Conservation (phyloP, 1,284 basidiomycete genomes). For the Kalmanozyma brasiliensis region DNA sequence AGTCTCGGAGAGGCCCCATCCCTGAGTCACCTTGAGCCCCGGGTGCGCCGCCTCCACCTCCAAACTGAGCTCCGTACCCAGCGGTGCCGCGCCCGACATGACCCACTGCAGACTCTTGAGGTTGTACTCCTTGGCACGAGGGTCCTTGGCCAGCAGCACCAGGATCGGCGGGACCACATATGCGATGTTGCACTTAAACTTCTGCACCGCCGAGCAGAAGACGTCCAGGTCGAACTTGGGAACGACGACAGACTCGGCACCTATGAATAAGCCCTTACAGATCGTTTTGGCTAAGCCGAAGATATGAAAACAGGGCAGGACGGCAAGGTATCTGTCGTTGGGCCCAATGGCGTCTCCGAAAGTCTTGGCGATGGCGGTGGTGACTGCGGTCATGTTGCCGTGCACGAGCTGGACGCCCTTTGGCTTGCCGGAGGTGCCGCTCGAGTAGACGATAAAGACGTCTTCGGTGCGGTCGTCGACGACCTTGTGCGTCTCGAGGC, state of each 20-base stretch:
- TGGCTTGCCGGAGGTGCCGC: conserved; percentile 65
- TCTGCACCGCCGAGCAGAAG: conserved; percentile 77
- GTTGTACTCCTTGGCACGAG: conserved; percentile 79
- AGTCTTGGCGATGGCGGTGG: conserved; percentile 34
- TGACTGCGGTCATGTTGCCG: conserved; percentile 56
- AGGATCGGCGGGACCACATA: conserved; percentile 87
- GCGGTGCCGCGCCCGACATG: conserved; percentile 83
- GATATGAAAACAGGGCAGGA: conserved; percentile 62
- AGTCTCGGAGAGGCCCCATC: conserved; percentile 82
- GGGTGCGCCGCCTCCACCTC: conserved; percentile 73
- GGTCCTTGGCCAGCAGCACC: conserved; percentile 79
- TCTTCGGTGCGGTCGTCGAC: conserved; percentile 41
- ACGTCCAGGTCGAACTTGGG: conserved; percentile 78
- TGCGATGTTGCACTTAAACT: conserved; percentile 75
- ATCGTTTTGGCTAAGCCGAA: conserved; percentile 73
- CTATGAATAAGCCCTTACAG: conserved; percentile 74
- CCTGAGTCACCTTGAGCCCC: conserved; percentile 64
- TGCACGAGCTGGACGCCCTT: conserved; percentile 66
- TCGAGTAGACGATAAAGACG: conserved; percentile 61
- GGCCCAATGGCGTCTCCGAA: conserved; percentile 44
- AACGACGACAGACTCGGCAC: conserved; percentile 76
- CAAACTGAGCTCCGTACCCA: conserved; percentile 75
- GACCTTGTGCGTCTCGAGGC: conserved; percentile 48
- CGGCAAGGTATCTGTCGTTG: conserved; percentile 44
- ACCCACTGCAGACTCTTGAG: conserved; percentile 75